Percentiles rank a stretch among this genome's conserved stretches.
phyloP scores from a whole-genome alignment of 495 filamentous ascomycete genomes.

The Talaromyces ruber region DNA sequence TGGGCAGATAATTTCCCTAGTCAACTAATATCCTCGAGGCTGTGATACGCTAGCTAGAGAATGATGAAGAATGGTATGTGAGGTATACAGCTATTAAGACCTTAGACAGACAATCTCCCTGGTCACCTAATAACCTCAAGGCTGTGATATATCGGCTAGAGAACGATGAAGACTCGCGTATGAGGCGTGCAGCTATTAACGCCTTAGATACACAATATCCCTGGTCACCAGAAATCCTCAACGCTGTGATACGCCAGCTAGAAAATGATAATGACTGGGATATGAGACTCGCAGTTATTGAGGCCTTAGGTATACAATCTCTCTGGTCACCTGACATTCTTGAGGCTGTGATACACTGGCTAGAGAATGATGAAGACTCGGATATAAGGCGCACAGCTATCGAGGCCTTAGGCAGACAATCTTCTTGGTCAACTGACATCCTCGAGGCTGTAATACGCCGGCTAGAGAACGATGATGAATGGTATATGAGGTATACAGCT shows the following conservation, averaged over 20 bases:
- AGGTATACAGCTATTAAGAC: not conserved
- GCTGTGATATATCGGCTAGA: not conserved
- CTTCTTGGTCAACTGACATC: not conserved
- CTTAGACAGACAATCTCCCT: not conserved
- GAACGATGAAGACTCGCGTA: not conserved
- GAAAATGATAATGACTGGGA: not conserved
- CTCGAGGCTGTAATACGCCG: not conserved
- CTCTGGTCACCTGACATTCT: not conserved
- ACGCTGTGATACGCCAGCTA: not conserved
- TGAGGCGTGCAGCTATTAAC: not conserved
- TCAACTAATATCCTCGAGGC: not conserved
- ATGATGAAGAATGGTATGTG: not conserved
- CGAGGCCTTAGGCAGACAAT: not conserved
- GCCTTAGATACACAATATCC: not conserved
- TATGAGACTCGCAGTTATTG: not conserved
- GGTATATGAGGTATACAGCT: not conserved
- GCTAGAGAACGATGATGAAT: not conserved
- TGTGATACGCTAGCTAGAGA: not conserved
- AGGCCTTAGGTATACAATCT: not conserved
- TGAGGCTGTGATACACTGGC: not conserved
- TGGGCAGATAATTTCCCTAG: not conserved
- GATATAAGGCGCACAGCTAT: not conserved
- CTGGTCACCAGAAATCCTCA: not conserved
- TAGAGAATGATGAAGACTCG: not conserved
- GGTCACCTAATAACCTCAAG: not conserved